phyloP scores from a whole-genome alignment of 164 flowering plant genomes.

The Vitis labrusca region DNA sequence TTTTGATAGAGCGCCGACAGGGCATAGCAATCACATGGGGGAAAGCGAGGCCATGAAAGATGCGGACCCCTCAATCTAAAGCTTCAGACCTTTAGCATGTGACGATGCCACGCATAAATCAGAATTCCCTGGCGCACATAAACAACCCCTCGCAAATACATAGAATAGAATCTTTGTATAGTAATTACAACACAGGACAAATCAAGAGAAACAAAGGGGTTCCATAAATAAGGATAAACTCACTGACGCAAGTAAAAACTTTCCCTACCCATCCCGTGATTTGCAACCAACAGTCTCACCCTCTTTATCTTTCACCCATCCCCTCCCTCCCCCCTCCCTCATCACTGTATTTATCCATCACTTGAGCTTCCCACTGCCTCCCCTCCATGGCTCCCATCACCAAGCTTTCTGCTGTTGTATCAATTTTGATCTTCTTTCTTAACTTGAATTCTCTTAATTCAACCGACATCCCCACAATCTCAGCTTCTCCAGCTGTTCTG shows the following conservation, averaged over 20 bases:
- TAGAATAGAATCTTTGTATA: neutral
- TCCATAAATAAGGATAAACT: too few relatives aligned
- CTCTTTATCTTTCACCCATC: neutral
- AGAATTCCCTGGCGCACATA: neutral
- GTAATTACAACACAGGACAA: neutral
- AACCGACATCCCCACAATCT: conserved; percentile 11
- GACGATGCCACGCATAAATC: neutral
- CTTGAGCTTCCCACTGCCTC: neutral
- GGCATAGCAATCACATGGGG: neutral
- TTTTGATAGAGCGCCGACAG: too few relatives aligned
- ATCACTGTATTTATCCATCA: neutral
- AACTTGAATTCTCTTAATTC: neutral
- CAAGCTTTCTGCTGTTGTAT: neutral
- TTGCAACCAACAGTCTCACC: neutral
- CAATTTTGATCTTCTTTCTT: neutral
- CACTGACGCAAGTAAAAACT: neutral
- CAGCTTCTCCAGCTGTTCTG: conserved; percentile 22
- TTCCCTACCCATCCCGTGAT: neutral
- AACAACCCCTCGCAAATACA: neutral
- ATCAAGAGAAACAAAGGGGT: neutral
- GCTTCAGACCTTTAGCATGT: neutral
- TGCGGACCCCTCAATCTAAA: neutral
- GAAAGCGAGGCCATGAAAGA: neutral
- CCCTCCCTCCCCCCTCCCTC: neutral
- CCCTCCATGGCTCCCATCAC: conserved; percentile 15